Percentiles rank a stretch among this genome's conserved stretches.
phyloP scores from a whole-genome alignment of 2,329 filamentous ascomycete genomes.

The Aspergillus quadricinctus region DNA sequence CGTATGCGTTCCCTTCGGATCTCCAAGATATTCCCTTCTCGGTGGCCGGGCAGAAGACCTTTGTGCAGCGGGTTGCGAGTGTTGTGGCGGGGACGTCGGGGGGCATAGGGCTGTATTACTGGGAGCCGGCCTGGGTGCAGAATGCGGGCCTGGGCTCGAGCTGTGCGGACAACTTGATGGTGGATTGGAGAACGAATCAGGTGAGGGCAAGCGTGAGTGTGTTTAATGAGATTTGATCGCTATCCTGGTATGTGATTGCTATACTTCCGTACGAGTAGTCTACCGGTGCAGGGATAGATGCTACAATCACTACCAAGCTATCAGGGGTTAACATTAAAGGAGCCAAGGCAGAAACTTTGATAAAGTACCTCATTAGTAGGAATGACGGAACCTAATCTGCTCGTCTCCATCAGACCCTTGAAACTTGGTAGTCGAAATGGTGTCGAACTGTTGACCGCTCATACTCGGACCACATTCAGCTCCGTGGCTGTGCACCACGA shows the following conservation, averaged over 20 bases:
- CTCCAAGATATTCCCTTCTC: slow-evolving; percentile 58
- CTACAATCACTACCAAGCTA: neutral
- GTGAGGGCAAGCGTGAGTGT: slow-evolving; percentile 56
- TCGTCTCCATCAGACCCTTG: too few relatives aligned
- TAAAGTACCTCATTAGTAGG: too few relatives aligned
- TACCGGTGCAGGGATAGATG: too few relatives aligned
- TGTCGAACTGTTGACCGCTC: neutral
- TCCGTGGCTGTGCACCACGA: neutral
- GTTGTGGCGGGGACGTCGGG: slow-evolving; percentile 51
- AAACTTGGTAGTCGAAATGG: neutral
- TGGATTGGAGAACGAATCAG: slow-evolving; percentile 48
- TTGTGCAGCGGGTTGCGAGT: slow-evolving; percentile 56
- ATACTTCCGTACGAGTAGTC: too few relatives aligned
- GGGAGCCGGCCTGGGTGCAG: slow-evolving; percentile 68
- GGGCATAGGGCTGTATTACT: slow-evolving; percentile 64
- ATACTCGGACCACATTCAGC: neutral
- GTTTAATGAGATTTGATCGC: slow-evolving; percentile 47
- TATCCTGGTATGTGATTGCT: neutral
- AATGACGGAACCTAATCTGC: too few relatives aligned
- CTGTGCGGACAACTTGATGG: slow-evolving; percentile 61
- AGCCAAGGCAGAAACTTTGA: neutral
- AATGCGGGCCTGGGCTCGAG: slow-evolving; percentile 63
- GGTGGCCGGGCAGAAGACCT: slow-evolving; percentile 59
- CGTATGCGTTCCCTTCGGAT: slow-evolving; percentile 58
- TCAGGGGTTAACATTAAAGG: neutral